A percentile compares a stretch with the other conserved stretches of the same genome.
Evolutionary conservation across 1,284 basidiomycete species (phyloP).

Genomic region (Apiotrichum gracile): DNA sequence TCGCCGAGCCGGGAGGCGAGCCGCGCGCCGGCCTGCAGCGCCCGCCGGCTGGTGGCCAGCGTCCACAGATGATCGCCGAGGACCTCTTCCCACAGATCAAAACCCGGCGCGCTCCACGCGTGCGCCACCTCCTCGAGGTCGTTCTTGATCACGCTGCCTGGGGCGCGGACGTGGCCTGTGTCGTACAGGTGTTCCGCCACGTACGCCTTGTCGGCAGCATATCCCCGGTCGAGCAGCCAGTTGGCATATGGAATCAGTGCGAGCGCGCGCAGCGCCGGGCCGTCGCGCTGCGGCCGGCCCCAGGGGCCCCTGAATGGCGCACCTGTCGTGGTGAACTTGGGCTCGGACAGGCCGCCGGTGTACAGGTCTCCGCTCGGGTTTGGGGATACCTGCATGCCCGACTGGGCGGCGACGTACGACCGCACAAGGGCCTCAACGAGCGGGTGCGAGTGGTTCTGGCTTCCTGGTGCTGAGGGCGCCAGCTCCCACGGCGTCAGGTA

Average conservation of each 20-base stretch:
- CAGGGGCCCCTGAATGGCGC: conserved; percentile 44
- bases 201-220: conserved; percentile 35
- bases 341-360: conserved; percentile 53
- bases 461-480: not conserved
- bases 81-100: conserved; percentile 48
- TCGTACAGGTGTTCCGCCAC: conserved; percentile 44
- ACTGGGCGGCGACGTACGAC: conserved; percentile 39
- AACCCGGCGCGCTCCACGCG: conserved; percentile 40
- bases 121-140: conserved; percentile 51
- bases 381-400: conserved; percentile 41
- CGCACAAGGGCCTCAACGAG: conserved; percentile 28
- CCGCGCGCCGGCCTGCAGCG: conserved; percentile 43
- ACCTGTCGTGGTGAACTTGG: conserved; percentile 51
- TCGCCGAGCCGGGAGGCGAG: conserved; percentile 45
- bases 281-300: conserved; percentile 52
- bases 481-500: conserved; percentile 23
- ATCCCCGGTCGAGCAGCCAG: conserved; percentile 44
- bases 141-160: conserved; percentile 48
- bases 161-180: conserved; percentile 8
- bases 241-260: conserved; percentile 47
- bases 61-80: conserved; percentile 51
- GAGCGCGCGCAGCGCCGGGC: conserved; percentile 50
- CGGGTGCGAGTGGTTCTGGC: conserved; percentile 1
- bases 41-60: conserved; percentile 41
- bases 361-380: conserved; percentile 49